Evolutionary conservation across 1,139 yeast genomes (phyloP).

Genomic region (Candida glucosophila): DNA sequence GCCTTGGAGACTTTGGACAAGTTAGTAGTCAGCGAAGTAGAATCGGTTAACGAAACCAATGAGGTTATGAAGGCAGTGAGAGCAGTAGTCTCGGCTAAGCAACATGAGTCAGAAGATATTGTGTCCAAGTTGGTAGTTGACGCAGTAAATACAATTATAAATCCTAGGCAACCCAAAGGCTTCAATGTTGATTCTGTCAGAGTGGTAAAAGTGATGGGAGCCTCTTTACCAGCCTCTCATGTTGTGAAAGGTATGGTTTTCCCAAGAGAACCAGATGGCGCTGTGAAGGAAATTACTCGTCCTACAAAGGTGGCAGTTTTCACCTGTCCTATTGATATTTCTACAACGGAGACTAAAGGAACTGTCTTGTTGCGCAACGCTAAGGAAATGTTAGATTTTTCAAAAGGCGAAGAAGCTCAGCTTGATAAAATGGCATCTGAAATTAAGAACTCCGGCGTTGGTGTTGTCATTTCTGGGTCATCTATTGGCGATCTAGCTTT

Average conservation of each 20-base stretch:
- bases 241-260: conserved; percentile 97
- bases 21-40: conserved; percentile 55
- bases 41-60: conserved; percentile 43
- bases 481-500: conserved; percentile 88
- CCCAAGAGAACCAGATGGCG: conserved; percentile 94
- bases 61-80: conserved; percentile 68
- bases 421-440: conserved; percentile 82
- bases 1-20: conserved; percentile 62
- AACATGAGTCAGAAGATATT: conserved; percentile 78
- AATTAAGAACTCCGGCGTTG: conserved; percentile 74
- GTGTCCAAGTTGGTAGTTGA: conserved; percentile 77
- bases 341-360: conserved; percentile 95
- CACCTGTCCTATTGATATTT: conserved; percentile 89
- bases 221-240: conserved; percentile 61
- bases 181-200: conserved; percentile 91
- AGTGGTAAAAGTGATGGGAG: conserved; percentile 95
- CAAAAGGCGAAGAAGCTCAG: conserved; percentile 94
- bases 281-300: conserved; percentile 49
- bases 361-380: conserved; percentile 94
- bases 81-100: conserved; percentile 90
- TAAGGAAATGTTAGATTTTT: conserved; percentile 90
- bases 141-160: conserved; percentile 70
- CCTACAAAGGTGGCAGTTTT: conserved; percentile 85
- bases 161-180: conserved; percentile 49
- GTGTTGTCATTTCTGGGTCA: conserved; percentile 87